Base-by-base conservation (phyloP, 306 rosid species). In the Vicia faba region DNA sequence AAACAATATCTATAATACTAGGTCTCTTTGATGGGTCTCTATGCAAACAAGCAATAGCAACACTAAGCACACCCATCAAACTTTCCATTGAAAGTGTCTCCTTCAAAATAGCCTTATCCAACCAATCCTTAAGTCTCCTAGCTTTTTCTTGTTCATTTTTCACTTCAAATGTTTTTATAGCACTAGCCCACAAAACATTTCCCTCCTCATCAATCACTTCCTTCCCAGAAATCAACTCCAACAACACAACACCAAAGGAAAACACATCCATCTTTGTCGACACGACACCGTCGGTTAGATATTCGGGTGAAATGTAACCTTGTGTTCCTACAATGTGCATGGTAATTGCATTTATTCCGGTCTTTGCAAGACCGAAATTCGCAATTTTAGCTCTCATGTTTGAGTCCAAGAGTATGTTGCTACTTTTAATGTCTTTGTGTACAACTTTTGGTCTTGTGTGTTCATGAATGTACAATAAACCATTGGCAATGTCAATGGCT, bases 321-420 rank as follows among this genome's bases (percentile, higher is more conserved):
- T 89, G 98, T 46, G 98, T 90, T 14, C 97, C 98, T 13, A 93
- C 97, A 19, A 93, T 90, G 79, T 90, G 98, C 97, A 88, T 93
- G 5, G 98, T 93, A 12, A 93, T 93, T 65, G 97, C 98, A 26
- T 93, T 93, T 77, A 84, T 82, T 57, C 97, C 98, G 0, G 90
- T 83, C 64, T 93, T 93, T 5, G 98, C 98, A 0, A 90, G 76
- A 3, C 98, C 97, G 20, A 93, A 93, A 48, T 93, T 93, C 36
- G 98, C 98, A 44, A 93, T 93, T 70, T 90, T 93, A 72, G 96
- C 98, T 64, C 98, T 77, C 87, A 83, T 88, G 86, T 73, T 86
- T 6, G 81, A 44, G 64, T 93, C 98, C 41, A 93, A 68, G 56
- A 93, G 93, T 69, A 93, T 88, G 82, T 93, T 93, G 84, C 96